These are phyloP conservation scores for Blastocystis sp. DNA, from an alignment of 352 stramenopile species.

Conservation along the genomic window DNA sequence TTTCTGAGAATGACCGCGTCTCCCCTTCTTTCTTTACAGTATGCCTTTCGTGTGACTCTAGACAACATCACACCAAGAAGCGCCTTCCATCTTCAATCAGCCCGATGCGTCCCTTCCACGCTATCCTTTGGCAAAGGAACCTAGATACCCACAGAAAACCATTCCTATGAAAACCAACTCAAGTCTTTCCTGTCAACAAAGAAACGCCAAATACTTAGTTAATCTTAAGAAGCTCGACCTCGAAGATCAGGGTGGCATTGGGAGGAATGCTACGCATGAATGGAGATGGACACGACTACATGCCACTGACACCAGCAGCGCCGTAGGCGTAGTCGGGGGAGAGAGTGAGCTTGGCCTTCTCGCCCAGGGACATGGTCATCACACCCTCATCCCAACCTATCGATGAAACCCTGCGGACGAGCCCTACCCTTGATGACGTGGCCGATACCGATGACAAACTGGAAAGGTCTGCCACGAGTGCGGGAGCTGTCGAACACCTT, in stretches of 20 bases:
- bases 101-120: too few species aligned
- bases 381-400: conserved; percentile 69
- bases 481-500: conserved; percentile 89
- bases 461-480: conserved; percentile 78
- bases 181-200: not conserved
- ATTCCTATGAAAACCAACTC: too few species aligned
- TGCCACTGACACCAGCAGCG: conserved; percentile 57
- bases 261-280: conserved; percentile 72
- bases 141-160: too few species aligned
- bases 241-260: conserved; percentile 73
- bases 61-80: too few species aligned
- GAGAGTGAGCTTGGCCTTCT: conserved; percentile 72
- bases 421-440: conserved; percentile 76
- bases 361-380: conserved; percentile 70
- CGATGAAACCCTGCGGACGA: not conserved
- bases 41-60: not conserved
- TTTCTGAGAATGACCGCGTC: not conserved
- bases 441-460: conserved; percentile 77
- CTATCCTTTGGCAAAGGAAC: too few species aligned
- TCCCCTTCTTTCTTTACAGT: not conserved
- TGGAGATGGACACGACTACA: not conserved
- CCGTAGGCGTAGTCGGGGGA: conserved; percentile 73
- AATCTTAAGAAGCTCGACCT: conserved; percentile 73
- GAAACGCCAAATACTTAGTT: conserved; percentile 48
- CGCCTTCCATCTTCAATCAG: too few species aligned